phyloP scores from a whole-genome alignment of 2,329 filamentous ascomycete genomes.

The Orbilia oligospora region DNA sequence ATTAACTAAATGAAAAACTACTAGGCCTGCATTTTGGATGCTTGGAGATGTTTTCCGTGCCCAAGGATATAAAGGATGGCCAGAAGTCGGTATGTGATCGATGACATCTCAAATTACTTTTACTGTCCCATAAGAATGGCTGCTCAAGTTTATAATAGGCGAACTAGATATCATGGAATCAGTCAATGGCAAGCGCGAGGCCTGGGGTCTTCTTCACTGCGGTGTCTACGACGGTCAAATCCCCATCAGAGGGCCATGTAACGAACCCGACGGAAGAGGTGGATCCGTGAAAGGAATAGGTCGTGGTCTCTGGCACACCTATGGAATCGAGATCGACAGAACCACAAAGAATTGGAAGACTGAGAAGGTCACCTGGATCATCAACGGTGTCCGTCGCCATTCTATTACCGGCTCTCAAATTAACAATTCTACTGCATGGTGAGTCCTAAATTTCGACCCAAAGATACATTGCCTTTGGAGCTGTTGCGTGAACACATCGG shows the following conservation, averaged over 20 bases:
- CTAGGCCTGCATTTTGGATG: conserved; percentile 71
- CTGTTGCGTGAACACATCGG: too few species aligned
- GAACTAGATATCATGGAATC: conserved; percentile 70
- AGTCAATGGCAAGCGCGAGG: conserved; percentile 67
- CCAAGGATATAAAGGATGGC: conserved; percentile 68
- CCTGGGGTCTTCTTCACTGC: conserved; percentile 69
- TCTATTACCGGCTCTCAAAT: conserved; percentile 65
- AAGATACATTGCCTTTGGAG: background rate
- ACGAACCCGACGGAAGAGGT: conserved; percentile 67
- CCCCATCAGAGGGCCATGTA: conserved; percentile 65
- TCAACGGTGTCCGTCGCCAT: conserved; percentile 65
- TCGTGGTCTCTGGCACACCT: conserved; percentile 66
- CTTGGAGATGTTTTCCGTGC: conserved; percentile 67
- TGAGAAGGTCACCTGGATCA: conserved; percentile 67
- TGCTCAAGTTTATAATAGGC: conserved; percentile 63
- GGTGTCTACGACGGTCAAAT: conserved; percentile 63
- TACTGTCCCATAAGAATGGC: too few species aligned
- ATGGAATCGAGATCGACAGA: conserved; percentile 66
- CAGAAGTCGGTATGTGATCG: conserved; percentile 62
- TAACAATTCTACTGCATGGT: conserved; percentile 56
- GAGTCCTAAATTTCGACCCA: background rate
- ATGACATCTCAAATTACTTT: background rate
- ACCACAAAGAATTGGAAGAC: conserved; percentile 62
- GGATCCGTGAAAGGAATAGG: conserved; percentile 58
- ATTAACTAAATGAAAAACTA: too few species aligned